phyloP scores from a whole-genome alignment of 176 grass and related monocot species.

The Aegilops speltoides region DNA sequence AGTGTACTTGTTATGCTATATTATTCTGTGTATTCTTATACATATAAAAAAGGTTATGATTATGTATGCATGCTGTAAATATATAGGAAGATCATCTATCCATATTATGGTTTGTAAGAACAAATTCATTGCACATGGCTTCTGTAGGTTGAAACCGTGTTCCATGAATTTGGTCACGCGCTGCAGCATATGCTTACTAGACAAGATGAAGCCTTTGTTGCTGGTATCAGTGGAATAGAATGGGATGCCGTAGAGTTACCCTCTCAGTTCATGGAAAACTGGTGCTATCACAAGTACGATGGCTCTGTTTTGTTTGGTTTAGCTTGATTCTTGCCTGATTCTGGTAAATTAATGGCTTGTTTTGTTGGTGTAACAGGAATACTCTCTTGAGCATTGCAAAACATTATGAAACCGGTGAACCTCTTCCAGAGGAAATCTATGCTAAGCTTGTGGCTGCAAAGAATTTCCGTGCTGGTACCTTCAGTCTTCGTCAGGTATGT shows the following conservation, averaged over 20 bases:
- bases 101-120: constrained; percentile 9
- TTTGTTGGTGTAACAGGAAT: constrained; percentile 54
- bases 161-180: constrained; percentile 99
- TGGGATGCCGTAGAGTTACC: constrained; percentile 99
- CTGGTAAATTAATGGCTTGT: not conserved
- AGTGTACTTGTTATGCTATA: not conserved
- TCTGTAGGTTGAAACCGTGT: constrained; percentile 95
- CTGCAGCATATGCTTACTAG: constrained; percentile 99
- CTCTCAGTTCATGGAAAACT: constrained; percentile 99
- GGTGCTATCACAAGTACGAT: constrained; percentile 95
- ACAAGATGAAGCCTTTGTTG: constrained; percentile 91
- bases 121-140: not conserved
- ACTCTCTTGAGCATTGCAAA: constrained; percentile 96
- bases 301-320: constrained; percentile 12
- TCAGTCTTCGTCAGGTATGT: constrained; percentile 82
- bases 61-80: not conserved
- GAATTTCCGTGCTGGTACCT: constrained; percentile 94
- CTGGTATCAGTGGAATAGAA: constrained; percentile 94
- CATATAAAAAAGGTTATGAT: not conserved
- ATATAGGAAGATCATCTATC: not conserved
- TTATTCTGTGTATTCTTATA: not conserved
- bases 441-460: constrained; percentile 89
- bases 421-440: constrained; percentile 96
- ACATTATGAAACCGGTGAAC: constrained; percentile 86
- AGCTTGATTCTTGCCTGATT: constrained; percentile 1